Evolutionary conservation across 768 basidiomycete genomes (phyloP).

Genomic region (Pleurotus platypus): DNA sequence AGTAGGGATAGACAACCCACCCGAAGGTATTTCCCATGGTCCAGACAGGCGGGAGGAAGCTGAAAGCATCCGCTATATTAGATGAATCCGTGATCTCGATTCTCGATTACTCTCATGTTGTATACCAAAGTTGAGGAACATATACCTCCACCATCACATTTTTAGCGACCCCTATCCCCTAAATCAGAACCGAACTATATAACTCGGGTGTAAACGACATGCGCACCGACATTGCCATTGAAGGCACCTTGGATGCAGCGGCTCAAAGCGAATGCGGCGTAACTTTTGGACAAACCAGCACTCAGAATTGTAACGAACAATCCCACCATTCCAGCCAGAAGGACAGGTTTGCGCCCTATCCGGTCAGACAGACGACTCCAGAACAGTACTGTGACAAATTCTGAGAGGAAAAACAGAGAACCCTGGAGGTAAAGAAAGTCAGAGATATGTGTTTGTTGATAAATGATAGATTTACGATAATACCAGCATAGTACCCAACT

Average conservation of each 20-base stretch:
- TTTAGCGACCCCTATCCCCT: slow-evolving; percentile 19
- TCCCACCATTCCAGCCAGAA: slow-evolving; percentile 39
- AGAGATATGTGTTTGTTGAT: background rate
- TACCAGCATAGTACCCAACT: slow-evolving; percentile 38
- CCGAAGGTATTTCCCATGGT: slow-evolving; percentile 21
- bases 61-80: slow-evolving; percentile 24
- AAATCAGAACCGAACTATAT: background rate
- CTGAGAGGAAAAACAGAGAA: slow-evolving; percentile 41
- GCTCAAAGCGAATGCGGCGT: slow-evolving; percentile 25
- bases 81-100: slow-evolving; percentile 23
- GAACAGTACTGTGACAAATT: slow-evolving; percentile 37
- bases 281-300: slow-evolving; percentile 39
- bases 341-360: slow-evolving; percentile 37
- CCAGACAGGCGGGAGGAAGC: slow-evolving; percentile 25
- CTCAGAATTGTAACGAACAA: slow-evolving; percentile 32
- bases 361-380: slow-evolving; percentile 43
- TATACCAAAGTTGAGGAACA: background rate
- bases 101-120: slow-evolving; percentile 1
- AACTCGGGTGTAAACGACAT: background rate
- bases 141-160: slow-evolving; percentile 28
- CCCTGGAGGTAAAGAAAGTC: slow-evolving; percentile 23
- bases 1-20: slow-evolving; percentile 11
- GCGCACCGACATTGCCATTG: slow-evolving; percentile 27
- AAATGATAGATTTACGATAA: slow-evolving; percentile 23
- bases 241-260: slow-evolving; percentile 25